Percentiles rank a stretch among this genome's conserved stretches.
Conservation (phyloP, 768 basidiomycete genomes). For the Pleurotus citrinopileatus region DNA sequence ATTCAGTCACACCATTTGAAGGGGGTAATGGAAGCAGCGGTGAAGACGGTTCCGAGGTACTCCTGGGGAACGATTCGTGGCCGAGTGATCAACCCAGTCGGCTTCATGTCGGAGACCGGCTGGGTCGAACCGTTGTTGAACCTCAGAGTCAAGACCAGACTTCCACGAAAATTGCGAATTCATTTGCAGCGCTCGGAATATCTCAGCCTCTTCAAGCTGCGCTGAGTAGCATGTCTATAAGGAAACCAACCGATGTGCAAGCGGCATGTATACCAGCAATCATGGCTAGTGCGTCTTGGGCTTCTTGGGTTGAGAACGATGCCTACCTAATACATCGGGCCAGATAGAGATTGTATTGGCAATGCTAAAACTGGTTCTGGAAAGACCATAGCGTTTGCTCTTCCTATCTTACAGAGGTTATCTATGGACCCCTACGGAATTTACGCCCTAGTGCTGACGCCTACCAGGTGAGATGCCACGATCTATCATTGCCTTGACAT, state of each 20-base stretch:
- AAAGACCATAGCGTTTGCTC: conserved; percentile 95
- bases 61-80: neutral
- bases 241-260: conserved; percentile 83
- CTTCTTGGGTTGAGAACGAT: neutral
- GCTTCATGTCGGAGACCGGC: conserved; percentile 1
- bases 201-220: conserved; percentile 58
- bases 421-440: conserved; percentile 92
- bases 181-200: conserved; percentile 45
- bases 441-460: conserved; percentile 90
- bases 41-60: neutral
- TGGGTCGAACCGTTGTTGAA: neutral
- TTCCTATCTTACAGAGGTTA: conserved; percentile 90
- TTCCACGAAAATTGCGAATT: neutral
- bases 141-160: neutral
- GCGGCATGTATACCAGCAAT: conserved; percentile 87
- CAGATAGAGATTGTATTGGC: conserved; percentile 95
- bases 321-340: neutral
- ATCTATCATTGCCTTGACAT: neutral
- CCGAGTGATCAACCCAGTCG: conserved; percentile 2
- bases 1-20: neutral
- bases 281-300: conserved; percentile 55
- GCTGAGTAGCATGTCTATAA: conserved; percentile 81
- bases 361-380: conserved; percentile 98
- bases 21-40: neutral
- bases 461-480: conserved; percentile 68